Evolutionary conservation across 306 rosid genomes (phyloP), one percentile per base, ranked within the genome.

Genomic region (Pyrus bretschneideri): DNA sequence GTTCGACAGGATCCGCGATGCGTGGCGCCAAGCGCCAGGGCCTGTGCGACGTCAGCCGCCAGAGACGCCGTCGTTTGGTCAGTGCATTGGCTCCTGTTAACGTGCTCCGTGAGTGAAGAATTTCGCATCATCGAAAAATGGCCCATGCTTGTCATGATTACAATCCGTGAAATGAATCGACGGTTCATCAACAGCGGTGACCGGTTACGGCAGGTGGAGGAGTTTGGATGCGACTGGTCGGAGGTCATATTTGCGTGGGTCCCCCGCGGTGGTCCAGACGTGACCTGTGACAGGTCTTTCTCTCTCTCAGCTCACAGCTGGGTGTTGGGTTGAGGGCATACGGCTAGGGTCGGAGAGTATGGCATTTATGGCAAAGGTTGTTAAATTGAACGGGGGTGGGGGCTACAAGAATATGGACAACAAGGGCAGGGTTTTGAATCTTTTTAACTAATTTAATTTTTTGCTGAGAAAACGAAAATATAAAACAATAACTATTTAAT

Each of bases 1-100:
- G 87, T 82, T 86, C 85, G 76, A 83, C 96, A 86, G 67, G 91
- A 89, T 81, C 91, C 90, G 76, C 72, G 75, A 84, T 68, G 60
- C 73, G 84, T 84, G 96, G 93, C 58, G 58, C 52, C 71, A 73
- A 66, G 59, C 19, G 66, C 67, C 67, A 19, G 27, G 42, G 55
- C 31, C 40, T n/a, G 76, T 67, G 75, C 30, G 21, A 45, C 80
- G 76, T 73, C 67, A 82, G 70, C 73, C 73, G 70, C 72, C 63
- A 8, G 21, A 38, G 42, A 82, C 90, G 82, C 71, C 77, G 83
- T 76, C 83, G 90, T 84, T 35, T 2, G 6, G 69, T 76, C 75
- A 17, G 55, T 14, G 35, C 44, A 11, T 3, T 18, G 31, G 70
- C 21, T 46, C 1, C 4, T 3, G 67, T 59, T 71, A 72, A 17